Evolutionary conservation across 192 early-diverging fungal genomes (phyloP).

Genomic region (Coemansia umbellata): DNA sequence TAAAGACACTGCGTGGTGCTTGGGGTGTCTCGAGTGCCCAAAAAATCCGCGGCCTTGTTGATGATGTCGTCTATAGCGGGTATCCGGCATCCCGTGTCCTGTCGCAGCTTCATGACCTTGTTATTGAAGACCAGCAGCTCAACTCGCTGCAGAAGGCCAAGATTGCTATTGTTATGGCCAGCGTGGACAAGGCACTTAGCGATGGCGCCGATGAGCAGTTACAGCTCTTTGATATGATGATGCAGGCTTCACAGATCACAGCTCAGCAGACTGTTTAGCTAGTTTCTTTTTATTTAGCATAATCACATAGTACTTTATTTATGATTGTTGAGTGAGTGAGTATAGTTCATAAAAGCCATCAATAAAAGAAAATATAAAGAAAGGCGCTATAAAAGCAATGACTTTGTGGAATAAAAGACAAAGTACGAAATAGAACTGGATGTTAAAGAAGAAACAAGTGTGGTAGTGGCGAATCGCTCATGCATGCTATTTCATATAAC

Average conservation of each 20-base stretch:
- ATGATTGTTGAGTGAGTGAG: too few species aligned
- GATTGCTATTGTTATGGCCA: conserved; percentile 62
- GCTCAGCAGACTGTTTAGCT: background rate
- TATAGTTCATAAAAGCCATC: background rate
- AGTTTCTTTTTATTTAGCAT: background rate
- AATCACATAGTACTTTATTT: background rate
- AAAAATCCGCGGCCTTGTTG: conserved; percentile 52
- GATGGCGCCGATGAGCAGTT: conserved; percentile 91
- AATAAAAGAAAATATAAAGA: background rate
- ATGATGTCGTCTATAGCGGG: conserved; percentile 61
- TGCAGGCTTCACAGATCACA: conserved; percentile 47
- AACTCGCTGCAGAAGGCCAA: conserved; percentile 69
- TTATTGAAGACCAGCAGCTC: conserved; percentile 61
- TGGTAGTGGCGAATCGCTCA: too few species aligned
- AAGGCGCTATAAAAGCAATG: background rate
- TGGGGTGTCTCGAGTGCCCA: conserved; percentile 53
- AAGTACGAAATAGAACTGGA: background rate
- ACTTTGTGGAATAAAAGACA: background rate
- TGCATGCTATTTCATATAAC: background rate
- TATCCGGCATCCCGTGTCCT: conserved; percentile 75
- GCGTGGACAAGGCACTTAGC: conserved; percentile 66
- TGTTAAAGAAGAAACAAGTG: too few species aligned
- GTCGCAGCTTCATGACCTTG: conserved; percentile 65
- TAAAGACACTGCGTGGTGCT: conserved; percentile 58
- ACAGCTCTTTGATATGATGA: conserved; percentile 70